phyloP scores from a whole-genome alignment of 768 basidiomycete species.

The Trametes cingulata region DNA sequence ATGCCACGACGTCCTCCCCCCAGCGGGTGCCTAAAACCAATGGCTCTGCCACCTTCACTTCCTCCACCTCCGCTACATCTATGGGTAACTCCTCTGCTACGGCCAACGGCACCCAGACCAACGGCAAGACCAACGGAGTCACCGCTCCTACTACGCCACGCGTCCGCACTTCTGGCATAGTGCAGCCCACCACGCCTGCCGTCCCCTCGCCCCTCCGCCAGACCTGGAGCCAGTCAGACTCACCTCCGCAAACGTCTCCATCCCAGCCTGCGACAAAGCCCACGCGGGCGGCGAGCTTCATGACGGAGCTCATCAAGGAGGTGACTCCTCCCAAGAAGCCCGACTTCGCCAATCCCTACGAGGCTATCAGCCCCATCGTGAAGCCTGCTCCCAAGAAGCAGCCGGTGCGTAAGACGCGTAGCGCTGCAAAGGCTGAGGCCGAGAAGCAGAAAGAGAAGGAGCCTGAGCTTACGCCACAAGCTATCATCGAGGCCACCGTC shows the following conservation, averaged over 20 bases:
- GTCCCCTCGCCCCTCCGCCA: conserved; percentile 77
- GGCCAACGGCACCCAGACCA: conserved; percentile 18
- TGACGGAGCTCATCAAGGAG: conserved; percentile 72
- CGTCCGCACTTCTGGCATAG: conserved; percentile 25
- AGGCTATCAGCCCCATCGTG: conserved; percentile 67
- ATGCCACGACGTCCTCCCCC: conserved; percentile 38
- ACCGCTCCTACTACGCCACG: conserved; percentile 19
- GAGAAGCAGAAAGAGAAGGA: conserved; percentile 34
- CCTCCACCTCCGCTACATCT: conserved; percentile 24
- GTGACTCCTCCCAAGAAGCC: conserved; percentile 60
- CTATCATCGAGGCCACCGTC: conserved; percentile 75
- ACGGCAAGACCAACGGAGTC: conserved; percentile 12
- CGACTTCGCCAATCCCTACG: conserved; percentile 78
- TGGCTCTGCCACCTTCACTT: conserved; percentile 28
- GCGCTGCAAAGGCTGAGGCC: conserved; percentile 41
- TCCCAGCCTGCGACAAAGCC: conserved; percentile 43
- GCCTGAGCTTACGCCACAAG: conserved; percentile 51
- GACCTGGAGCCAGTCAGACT: conserved; percentile 57
- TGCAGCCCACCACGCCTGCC: conserved; percentile 61
- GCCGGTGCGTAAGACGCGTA: conserved; percentile 40
- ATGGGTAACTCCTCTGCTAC: conserved; percentile 18
- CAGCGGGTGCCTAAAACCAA: conserved; percentile 31
- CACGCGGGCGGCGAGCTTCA: conserved; percentile 67
- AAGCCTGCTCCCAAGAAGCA: conserved; percentile 44
- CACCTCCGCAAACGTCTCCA: conserved; percentile 42